A percentile compares a stretch with the other conserved stretches of the same genome.
Evolutionary conservation across 2,329 filamentous ascomycete species (phyloP).

Genomic region (Colletotrichum musae): DNA sequence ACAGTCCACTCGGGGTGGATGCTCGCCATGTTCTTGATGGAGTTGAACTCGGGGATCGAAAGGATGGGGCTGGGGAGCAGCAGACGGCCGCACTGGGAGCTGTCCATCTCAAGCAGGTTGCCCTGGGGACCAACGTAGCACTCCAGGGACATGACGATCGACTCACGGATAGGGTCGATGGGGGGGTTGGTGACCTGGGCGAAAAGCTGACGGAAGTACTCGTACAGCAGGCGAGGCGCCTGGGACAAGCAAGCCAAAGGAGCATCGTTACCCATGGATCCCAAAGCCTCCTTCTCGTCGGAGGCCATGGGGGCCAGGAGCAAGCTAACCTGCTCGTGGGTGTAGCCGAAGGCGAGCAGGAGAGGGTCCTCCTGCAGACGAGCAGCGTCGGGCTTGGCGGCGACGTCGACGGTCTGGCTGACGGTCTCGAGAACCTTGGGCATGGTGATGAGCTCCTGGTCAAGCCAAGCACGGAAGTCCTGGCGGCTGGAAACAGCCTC

Average conservation of each 20-base stretch:
- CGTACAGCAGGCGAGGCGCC: slow-evolving; percentile 89
- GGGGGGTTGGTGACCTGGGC: slow-evolving; percentile 98
- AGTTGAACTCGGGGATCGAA: slow-evolving; percentile 91
- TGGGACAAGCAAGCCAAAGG: slow-evolving; percentile 93
- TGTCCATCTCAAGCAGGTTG: slow-evolving; percentile 93
- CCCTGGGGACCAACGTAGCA: slow-evolving; percentile 97
- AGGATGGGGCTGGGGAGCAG: slow-evolving; percentile 91
- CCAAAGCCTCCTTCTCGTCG: slow-evolving; percentile 96
- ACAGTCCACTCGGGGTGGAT: slow-evolving; percentile 87
- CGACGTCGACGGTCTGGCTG: slow-evolving; percentile 72
- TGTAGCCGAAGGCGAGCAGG: slow-evolving; percentile 91
- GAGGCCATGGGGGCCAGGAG: slow-evolving; percentile 95
- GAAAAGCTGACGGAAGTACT: slow-evolving; percentile 98
- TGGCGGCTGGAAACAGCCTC: slow-evolving; percentile 86
- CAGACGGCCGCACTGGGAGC: slow-evolving; percentile 88
- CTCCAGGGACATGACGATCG: slow-evolving; percentile 97
- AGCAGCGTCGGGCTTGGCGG: slow-evolving; percentile 75
- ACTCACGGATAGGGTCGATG: slow-evolving; percentile 96
- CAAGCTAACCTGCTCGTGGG: slow-evolving; percentile 93
- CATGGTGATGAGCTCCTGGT: slow-evolving; percentile 86
- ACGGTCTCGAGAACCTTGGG: slow-evolving; percentile 79
- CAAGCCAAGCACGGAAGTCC: slow-evolving; percentile 90
- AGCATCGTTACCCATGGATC: slow-evolving; percentile 98
- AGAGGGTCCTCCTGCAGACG: slow-evolving; percentile 88
- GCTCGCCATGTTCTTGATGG: slow-evolving; percentile 81